Evolutionary conservation across 306 rosid species (phyloP).

Genomic region (Quercus bicolor): DNA sequence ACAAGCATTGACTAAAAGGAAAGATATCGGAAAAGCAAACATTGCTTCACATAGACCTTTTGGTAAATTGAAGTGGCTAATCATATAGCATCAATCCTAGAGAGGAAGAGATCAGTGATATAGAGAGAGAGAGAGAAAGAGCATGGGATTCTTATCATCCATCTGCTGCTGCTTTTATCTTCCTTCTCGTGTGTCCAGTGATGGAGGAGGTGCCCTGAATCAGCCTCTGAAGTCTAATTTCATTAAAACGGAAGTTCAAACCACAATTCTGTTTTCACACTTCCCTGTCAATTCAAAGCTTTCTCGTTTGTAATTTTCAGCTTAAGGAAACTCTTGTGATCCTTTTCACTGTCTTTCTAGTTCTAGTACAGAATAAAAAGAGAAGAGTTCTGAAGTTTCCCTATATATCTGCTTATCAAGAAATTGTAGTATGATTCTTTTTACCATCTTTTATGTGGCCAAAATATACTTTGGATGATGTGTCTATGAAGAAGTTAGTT

Average conservation of each 20-base stretch:
- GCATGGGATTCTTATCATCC: conserved; percentile 6
- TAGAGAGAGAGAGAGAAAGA: neutral
- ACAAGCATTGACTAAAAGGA: neutral
- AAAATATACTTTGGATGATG: too few species aligned
- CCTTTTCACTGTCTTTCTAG: neutral
- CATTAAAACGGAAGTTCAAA: neutral
- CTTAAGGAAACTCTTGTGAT: neutral
- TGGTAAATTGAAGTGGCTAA: neutral
- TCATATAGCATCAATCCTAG: neutral
- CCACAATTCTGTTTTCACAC: neutral
- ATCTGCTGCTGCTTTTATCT: conserved; percentile 10
- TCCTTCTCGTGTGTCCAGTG: neutral
- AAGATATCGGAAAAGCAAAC: neutral
- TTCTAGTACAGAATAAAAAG: neutral
- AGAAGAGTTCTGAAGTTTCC: neutral
- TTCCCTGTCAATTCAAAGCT: neutral
- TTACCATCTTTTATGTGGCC: neutral
- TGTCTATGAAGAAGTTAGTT: too few species aligned
- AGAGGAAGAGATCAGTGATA: neutral
- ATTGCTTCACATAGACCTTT: neutral
- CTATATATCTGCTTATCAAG: neutral
- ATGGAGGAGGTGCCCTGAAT: neutral
- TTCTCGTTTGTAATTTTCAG: neutral
- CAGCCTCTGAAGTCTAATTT: neutral
- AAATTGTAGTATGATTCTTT: neutral